A percentile compares a stretch with the other conserved stretches of the same genome.
These are phyloP conservation scores for Psilocybe sp. DNA, from an alignment of 768 basidiomycete species.

Conservation along the genomic window DNA sequence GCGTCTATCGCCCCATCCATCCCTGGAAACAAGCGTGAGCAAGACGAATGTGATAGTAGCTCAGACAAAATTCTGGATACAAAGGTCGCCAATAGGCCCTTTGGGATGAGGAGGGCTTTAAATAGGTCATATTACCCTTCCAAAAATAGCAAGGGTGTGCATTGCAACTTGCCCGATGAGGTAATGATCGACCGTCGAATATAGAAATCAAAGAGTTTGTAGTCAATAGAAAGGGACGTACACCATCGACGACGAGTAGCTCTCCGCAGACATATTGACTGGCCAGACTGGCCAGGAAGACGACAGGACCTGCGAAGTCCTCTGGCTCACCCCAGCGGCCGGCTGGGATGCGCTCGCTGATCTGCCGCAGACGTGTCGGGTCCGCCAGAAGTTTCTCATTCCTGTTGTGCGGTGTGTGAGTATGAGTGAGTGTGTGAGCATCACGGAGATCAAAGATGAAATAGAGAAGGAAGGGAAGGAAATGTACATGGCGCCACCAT, in stretches of 20 bases:
- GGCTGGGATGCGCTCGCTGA: conserved; percentile 71
- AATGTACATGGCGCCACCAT: not conserved
- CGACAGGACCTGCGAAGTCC: conserved; percentile 72
- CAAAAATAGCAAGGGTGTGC: too few species aligned
- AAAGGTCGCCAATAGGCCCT: too few species aligned
- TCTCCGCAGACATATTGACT: conserved; percentile 76
- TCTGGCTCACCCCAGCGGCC: conserved; percentile 68
- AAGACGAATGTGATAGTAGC: too few species aligned
- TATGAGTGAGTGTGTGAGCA: not conserved
- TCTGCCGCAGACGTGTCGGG: conserved; percentile 65
- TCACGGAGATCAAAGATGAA: conserved; percentile 1
- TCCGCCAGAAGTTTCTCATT: conserved; percentile 51
- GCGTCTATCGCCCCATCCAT: too few species aligned
- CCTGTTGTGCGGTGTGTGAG: conserved; percentile 22
- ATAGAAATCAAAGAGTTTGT: conserved; percentile 10
- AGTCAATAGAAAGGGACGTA: conserved; percentile 25
- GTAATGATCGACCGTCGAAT: not conserved
- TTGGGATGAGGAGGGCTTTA: too few species aligned
- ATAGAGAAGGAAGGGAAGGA: not conserved
- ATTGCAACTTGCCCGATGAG: not conserved
- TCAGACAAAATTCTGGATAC: too few species aligned
- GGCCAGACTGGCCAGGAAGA: conserved; percentile 68
- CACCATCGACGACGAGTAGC: conserved; percentile 68
- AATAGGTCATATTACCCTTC: too few species aligned
- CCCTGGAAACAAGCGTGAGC: too few species aligned